Base-by-base conservation (phyloP, 176 grass and related monocot genomes). In the Bolboschoenus planiculmis region DNA sequence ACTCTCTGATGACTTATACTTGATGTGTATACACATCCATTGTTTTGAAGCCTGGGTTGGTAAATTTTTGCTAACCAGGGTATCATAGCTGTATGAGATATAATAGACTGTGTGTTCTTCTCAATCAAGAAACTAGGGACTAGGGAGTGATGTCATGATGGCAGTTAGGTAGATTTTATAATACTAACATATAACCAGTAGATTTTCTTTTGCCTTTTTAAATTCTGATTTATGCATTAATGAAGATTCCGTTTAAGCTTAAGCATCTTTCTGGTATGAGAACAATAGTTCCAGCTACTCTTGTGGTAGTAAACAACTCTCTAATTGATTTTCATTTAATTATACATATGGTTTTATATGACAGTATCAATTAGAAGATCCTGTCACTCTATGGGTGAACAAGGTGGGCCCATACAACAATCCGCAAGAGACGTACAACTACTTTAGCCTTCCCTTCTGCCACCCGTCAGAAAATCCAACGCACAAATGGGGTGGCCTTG, bases 351-450 rank as follows among this genome's bases (percentile, higher is more conserved):
- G 2, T 77, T 18, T 43, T 77, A 16, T 51, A 77, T 53, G 72
- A 64, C 71, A 97, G 92, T 97, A 97, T 79, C 83, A 91, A 91
- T 23, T 31, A 35, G 92, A 91, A 10, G 95, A 92, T 40, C 78
- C 87, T 15, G 88, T 97, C 34, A 92, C 78, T 4, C 90, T 97
- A 33, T 97, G 95, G 95, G 95, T 97, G 56, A 97, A 97, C 90
- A 97, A 97, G 85, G 92, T 94, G 68, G 95, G 95, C 8, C 92
- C 95, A 0, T 97, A 97, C 61, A 97, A 97, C 83, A 97, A 97
- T 61, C 95, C 95, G 0, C 95, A 97, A 79, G 92, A 94, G 48
- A 97, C 92, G 5, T 97, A 94, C 88, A 97, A 97, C 80, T 97
- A 97, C 71, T 89, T 92, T 85, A 97, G 87, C 78, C 90, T 97